Percentiles rank a stretch among this genome's conserved stretches.
Conservation (phyloP, 1,284 basidiomycete genomes). For the Ceratobasidium sp. region DNA sequence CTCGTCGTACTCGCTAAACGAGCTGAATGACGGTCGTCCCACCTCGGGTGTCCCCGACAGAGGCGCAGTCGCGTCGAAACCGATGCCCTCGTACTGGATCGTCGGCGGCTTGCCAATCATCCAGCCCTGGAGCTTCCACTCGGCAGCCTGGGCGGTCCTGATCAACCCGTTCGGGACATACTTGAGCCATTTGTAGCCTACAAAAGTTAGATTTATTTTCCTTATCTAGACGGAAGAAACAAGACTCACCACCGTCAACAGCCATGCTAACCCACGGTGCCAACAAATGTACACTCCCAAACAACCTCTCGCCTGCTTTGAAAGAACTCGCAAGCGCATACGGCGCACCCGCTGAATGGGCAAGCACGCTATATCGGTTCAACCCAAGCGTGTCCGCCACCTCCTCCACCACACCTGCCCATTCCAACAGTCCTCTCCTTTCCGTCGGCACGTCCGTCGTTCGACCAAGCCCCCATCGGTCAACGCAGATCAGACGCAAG, state of each 20-base stretch:
- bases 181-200: constrained; percentile 94
- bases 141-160: constrained; percentile 94
- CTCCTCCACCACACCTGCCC: constrained; percentile 90
- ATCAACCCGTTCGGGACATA: constrained; percentile 94
- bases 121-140: constrained; percentile 97
- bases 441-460: constrained; percentile 75
- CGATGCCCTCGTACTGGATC: constrained; percentile 80
- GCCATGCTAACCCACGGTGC: constrained; percentile 97
- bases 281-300: constrained; percentile 87
- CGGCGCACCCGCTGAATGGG: constrained; percentile 96
- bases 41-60: constrained; percentile 45
- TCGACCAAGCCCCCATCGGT: constrained; percentile 95
- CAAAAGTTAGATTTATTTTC: constrained; percentile 52
- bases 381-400: constrained; percentile 85
- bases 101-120: constrained; percentile 94
- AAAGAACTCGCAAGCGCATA: constrained; percentile 91
- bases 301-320: constrained; percentile 75
- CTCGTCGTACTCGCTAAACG: constrained; percentile 86
- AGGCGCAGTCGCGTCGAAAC: constrained; percentile 64
- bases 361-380: constrained; percentile 86
- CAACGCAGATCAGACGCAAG: constrained; percentile 91
- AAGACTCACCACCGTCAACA: constrained; percentile 75
- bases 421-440: constrained; percentile 84
- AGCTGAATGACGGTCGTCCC: constrained; percentile 44
- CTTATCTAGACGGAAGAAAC: constrained; percentile 7